phyloP scores from a whole-genome alignment of 202 grass and related monocot species.

The Brachypodium distachyon region DNA sequence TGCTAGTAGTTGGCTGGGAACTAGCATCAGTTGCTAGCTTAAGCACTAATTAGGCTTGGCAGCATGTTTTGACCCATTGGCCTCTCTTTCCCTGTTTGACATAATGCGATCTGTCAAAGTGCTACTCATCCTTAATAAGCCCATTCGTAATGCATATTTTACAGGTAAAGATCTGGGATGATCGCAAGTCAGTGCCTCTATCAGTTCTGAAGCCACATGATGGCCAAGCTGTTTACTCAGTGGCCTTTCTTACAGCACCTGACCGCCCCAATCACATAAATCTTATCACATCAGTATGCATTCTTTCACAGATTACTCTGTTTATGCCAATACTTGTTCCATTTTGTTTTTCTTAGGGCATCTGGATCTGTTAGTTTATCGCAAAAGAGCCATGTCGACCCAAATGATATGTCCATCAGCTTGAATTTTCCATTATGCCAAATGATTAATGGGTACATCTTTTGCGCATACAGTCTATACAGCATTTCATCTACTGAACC shows the following conservation, averaged over 20 bases:
- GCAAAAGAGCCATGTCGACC: not conserved
- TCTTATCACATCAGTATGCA: conserved; percentile 83
- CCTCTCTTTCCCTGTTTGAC: not conserved
- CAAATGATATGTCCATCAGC: not conserved
- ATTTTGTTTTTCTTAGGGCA: not conserved
- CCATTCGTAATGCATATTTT: conserved; percentile 14
- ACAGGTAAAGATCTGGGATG: conserved; percentile 99
- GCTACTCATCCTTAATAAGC: not conserved
- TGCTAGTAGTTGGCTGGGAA: not conserved
- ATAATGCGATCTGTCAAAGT: not conserved
- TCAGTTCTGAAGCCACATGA: conserved; percentile 80
- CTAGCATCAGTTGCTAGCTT: not conserved
- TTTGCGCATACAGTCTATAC: not conserved
- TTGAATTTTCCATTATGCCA: not conserved
- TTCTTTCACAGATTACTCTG: conserved; percentile 14
- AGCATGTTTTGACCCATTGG: not conserved
- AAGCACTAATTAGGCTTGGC: not conserved
- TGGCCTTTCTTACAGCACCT: conserved; percentile 85
- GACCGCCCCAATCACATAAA: conserved; percentile 87
- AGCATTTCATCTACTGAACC: not conserved
- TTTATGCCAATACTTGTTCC: not conserved
- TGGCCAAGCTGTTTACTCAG: conserved; percentile 81
- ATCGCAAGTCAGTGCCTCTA: conserved; percentile 60
- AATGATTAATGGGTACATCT: not conserved
- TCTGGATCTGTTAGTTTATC: not conserved